Percentiles rank a stretch among this genome's conserved stretches.
These are phyloP conservation scores for Boletus tomentosulus DNA, from an alignment of 768 basidiomycete genomes.

Conservation along the genomic window DNA sequence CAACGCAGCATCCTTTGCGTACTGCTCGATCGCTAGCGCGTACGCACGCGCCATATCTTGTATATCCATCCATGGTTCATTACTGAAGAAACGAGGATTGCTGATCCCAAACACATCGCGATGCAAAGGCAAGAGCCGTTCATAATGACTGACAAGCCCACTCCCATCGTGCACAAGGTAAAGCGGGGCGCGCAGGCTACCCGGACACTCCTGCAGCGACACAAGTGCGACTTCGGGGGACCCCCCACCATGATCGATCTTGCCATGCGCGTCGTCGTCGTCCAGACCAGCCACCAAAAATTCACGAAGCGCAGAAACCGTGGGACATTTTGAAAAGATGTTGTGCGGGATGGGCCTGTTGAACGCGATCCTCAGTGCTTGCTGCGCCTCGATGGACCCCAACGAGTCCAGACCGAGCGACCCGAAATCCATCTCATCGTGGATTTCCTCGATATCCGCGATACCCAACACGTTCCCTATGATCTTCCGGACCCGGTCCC, in stretches of 20 bases:
- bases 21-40: slow-evolving; percentile 36
- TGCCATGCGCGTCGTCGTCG: background rate
- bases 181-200: slow-evolving; percentile 36
- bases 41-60: slow-evolving; percentile 53
- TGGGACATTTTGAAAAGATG: slow-evolving; percentile 40
- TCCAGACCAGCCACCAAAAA: slow-evolving; percentile 8
- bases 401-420: slow-evolving; percentile 61
- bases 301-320: slow-evolving; percentile 25
- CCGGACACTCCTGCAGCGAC: slow-evolving; percentile 34
- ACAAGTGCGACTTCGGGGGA: slow-evolving; percentile 29
- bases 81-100: slow-evolving; percentile 48
- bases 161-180: slow-evolving; percentile 74
- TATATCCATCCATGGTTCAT: slow-evolving; percentile 45
- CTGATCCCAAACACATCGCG: slow-evolving; percentile 59
- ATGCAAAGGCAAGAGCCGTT: slow-evolving; percentile 42
- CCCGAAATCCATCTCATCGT: slow-evolving; percentile 44
- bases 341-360: slow-evolving; percentile 40
- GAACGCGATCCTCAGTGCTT: slow-evolving; percentile 42
- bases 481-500: slow-evolving; percentile 32
- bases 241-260: background rate
- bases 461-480: slow-evolving; percentile 45
- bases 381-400: slow-evolving; percentile 56
- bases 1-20: slow-evolving; percentile 34
- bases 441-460: slow-evolving; percentile 31
- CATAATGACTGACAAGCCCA: slow-evolving; percentile 52